A percentile compares a stretch with the other conserved stretches of the same genome.
These are phyloP conservation scores for Xerocomellus chrysenteron DNA, from an alignment of 768 basidiomycete species.

Conservation along the genomic window DNA sequence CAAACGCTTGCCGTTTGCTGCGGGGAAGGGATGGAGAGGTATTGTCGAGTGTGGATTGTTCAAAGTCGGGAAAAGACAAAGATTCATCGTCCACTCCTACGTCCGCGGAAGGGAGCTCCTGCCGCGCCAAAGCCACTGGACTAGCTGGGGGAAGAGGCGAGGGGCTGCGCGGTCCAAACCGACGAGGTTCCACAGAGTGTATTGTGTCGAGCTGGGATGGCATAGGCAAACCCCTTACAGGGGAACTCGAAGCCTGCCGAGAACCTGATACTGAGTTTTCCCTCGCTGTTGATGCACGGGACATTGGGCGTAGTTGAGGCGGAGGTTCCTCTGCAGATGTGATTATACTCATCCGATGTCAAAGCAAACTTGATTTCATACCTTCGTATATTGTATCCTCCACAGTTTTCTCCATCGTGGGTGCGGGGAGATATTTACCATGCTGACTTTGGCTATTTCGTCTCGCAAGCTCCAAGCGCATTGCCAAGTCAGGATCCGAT, in stretches of 20 bases:
- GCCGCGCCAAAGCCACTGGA: slow-evolving; percentile 25
- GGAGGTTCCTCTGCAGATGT: slow-evolving; percentile 56
- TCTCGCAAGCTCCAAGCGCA: slow-evolving; percentile 78
- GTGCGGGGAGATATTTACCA: slow-evolving; percentile 40
- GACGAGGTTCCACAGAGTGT: slow-evolving; percentile 57
- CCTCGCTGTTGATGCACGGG: slow-evolving; percentile 46
- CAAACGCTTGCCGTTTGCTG: slow-evolving; percentile 69
- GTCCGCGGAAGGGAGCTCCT: slow-evolving; percentile 44
- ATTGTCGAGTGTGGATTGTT: slow-evolving; percentile 29
- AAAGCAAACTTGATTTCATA: slow-evolving; percentile 27
- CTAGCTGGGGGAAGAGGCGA: slow-evolving; percentile 63
- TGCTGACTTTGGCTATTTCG: slow-evolving; percentile 81
- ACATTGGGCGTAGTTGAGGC: slow-evolving; percentile 50
- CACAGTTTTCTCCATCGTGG: slow-evolving; percentile 45
- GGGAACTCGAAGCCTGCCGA: slow-evolving; percentile 43
- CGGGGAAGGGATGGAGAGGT: slow-evolving; percentile 55
- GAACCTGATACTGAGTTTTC: slow-evolving; percentile 48
- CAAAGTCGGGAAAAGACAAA: slow-evolving; percentile 25
- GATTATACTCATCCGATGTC: slow-evolving; percentile 2
- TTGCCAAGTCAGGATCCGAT: slow-evolving; percentile 74
- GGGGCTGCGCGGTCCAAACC: slow-evolving; percentile 71
- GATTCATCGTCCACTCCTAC: slow-evolving; percentile 46
- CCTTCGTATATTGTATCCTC: slow-evolving; percentile 82
- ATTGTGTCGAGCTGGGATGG: slow-evolving; percentile 46
- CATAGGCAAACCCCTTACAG: slow-evolving; percentile 27